phyloP scores from a whole-genome alignment of 208 protist genomes.

The Wallacemonas sp. region DNA sequence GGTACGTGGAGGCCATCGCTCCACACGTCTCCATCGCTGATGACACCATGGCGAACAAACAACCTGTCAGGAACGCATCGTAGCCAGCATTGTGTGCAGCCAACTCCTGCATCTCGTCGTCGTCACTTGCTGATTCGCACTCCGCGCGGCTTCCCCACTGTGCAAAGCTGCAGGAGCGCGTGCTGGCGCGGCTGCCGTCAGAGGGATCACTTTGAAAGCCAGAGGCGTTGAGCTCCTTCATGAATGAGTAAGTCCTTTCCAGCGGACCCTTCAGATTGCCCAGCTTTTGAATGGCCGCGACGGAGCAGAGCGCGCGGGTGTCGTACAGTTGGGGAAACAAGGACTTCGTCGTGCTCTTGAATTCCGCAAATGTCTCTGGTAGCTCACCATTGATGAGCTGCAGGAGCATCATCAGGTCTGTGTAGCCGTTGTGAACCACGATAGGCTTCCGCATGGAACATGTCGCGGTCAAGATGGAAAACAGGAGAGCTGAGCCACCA shows the following conservation, averaged over 20 bases:
- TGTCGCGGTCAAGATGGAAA: conserved; percentile 39
- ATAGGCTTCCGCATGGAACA: conserved; percentile 39
- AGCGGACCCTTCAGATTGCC: conserved; percentile 42
- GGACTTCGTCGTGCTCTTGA: conserved; percentile 40
- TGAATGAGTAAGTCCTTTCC: conserved; percentile 21
- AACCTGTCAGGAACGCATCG: conserved; percentile 62
- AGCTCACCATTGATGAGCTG: conserved; percentile 31
- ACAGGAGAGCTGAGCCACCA: conserved; percentile 43
- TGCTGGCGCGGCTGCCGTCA: background rate
- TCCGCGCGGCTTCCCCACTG: background rate
- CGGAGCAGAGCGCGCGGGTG: conserved; percentile 52
- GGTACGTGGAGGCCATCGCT: background rate
- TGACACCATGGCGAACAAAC: conserved; percentile 45
- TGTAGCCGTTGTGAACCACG: conserved; percentile 64
- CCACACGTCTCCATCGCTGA: conserved; percentile 16
- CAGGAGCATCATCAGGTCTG: conserved; percentile 63
- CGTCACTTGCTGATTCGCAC: no score
- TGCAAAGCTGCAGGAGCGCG: background rate
- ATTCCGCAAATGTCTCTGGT: conserved; percentile 30
- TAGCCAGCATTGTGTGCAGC: conserved; percentile 38
- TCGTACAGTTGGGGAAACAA: conserved; percentile 69
- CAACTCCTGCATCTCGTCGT: no score
- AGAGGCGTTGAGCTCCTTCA: background rate
- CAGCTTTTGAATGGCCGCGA: conserved; percentile 36
- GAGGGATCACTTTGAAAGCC: background rate